These are phyloP conservation scores for Linanthus parryae DNA, from an alignment of 148 eudicot genomes.

Conservation along the genomic window DNA sequence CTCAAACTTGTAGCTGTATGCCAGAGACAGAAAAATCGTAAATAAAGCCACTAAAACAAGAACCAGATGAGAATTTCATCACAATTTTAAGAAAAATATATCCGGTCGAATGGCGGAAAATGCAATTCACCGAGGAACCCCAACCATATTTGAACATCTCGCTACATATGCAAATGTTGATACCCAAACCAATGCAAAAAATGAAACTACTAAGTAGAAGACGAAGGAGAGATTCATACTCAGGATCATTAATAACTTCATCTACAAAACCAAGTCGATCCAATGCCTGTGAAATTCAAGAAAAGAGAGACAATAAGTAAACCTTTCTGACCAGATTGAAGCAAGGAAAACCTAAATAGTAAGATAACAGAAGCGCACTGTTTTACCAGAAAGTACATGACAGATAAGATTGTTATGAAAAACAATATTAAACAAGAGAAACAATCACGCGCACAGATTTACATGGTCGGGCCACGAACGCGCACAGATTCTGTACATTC, in stretches of 20 bases:
- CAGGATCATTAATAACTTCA: slow-evolving; percentile 90
- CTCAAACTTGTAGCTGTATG: slow-evolving; percentile 94
- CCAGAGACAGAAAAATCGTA: slow-evolving; percentile 9
- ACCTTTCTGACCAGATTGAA: not conserved
- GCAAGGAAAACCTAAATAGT: not conserved
- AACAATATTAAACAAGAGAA: no score
- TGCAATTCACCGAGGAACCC: slow-evolving; percentile 1
- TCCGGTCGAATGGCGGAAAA: not conserved
- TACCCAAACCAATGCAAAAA: not conserved
- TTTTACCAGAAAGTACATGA: no score
- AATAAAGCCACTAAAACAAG: not conserved
- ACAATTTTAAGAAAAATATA: no score
- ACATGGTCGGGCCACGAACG: no score
- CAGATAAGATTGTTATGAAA: no score
- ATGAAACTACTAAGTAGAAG: not conserved
- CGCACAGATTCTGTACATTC: no score
- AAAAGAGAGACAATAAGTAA: not conserved
- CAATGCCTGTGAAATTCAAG: slow-evolving; percentile 56
- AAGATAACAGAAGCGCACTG: not conserved
- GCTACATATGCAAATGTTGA: not conserved
- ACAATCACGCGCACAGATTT: no score
- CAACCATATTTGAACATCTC: no score
- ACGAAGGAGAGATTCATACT: slow-evolving; percentile 56
- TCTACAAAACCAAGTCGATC: slow-evolving; percentile 88
- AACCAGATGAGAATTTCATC: no score